Evolutionary conservation across 2,329 filamentous ascomycete genomes (phyloP).

Genomic region (Xylariaceae sp.): DNA sequence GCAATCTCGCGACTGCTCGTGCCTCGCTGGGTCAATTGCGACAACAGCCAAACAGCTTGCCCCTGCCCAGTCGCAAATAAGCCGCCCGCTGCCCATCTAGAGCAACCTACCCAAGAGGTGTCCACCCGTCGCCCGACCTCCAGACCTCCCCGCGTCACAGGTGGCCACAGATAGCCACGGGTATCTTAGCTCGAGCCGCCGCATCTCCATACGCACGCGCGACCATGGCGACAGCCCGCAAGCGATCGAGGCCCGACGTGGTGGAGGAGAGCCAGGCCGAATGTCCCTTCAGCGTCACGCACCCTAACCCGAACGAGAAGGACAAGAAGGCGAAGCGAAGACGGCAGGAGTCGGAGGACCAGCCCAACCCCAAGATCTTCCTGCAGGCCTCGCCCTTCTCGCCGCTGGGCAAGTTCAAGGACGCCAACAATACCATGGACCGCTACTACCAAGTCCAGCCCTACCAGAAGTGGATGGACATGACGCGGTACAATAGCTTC

Average conservation of each 20-base stretch:
- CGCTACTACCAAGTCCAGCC: slow-evolving; percentile 47
- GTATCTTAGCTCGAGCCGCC: background rate
- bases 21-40: too few species aligned
- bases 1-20: too few species aligned
- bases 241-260: slow-evolving; percentile 41
- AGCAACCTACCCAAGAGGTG: too few species aligned
- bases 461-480: slow-evolving; percentile 45
- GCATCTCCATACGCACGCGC: background rate
- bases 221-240: slow-evolving; percentile 36
- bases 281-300: slow-evolving; percentile 43
- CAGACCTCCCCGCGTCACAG: too few species aligned
- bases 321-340: slow-evolving; percentile 40
- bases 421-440: slow-evolving; percentile 44
- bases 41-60: too few species aligned
- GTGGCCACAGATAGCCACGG: background rate
- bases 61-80: too few species aligned
- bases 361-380: slow-evolving; percentile 31
- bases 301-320: slow-evolving; percentile 39
- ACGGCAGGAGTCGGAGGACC: slow-evolving; percentile 38
- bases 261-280: slow-evolving; percentile 44
- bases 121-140: too few species aligned
- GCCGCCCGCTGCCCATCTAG: too few species aligned
- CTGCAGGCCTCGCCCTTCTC: slow-evolving; percentile 48
- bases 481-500: slow-evolving; percentile 56
- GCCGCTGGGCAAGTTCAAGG: slow-evolving; percentile 46